These are phyloP conservation scores for Otatea glauca DNA, from an alignment of 176 grass and related monocot species.

Conservation along the genomic window DNA sequence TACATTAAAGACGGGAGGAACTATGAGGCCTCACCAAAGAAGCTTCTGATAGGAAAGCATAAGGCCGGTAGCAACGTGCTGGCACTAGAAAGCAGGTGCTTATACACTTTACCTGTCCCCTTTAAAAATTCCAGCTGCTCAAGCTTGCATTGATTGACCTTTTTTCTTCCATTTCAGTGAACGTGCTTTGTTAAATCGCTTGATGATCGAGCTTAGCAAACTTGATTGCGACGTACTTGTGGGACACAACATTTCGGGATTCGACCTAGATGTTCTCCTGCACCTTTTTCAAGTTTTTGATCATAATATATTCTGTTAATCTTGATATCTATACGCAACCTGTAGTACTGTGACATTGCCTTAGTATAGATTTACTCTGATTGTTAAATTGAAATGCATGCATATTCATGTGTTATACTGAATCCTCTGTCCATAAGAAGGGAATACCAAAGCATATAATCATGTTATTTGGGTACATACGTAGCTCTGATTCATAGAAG, in stretches of 20 bases:
- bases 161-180: conserved; percentile 62
- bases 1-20: too few relatives aligned
- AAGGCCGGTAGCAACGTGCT: conserved; percentile 69
- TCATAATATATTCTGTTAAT: conserved; percentile 18
- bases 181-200: conserved; percentile 92
- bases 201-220: conserved; percentile 95
- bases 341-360: too few relatives aligned
- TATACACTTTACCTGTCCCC: conserved; percentile 11
- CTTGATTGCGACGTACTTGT: conserved; percentile 93
- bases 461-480: too few relatives aligned
- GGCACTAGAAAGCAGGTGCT: conserved; percentile 79
- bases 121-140: conserved; percentile 13
- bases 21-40: conserved; percentile 77
- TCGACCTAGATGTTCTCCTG: conserved; percentile 94
- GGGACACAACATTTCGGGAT: conserved; percentile 97
- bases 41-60: conserved; percentile 76
- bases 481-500: too few relatives aligned
- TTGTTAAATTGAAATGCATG: too few relatives aligned
- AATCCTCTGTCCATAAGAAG: too few relatives aligned
- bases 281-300: conserved; percentile 81
- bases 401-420: too few relatives aligned
- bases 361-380: too few relatives aligned
- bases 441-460: too few relatives aligned
- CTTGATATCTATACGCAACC: neutral
- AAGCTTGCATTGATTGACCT: conserved; percentile 26